phyloP scores from a whole-genome alignment of 805 yeast species.

The Wickerhamiella bombiphila region DNA sequence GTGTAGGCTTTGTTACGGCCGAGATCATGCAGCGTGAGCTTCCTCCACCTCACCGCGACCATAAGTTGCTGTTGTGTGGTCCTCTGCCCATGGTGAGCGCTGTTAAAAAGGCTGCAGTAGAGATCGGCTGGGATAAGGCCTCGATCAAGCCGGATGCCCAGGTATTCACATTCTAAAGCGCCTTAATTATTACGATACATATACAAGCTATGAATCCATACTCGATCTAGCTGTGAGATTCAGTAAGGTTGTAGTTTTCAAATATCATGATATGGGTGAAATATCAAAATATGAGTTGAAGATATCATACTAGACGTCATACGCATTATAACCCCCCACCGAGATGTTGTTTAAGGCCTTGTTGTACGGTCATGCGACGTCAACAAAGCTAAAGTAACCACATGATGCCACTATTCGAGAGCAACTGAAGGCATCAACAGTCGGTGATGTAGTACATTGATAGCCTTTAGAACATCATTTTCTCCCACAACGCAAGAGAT shows the following conservation, averaged over 20 bases:
- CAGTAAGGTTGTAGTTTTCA: too few relatives aligned
- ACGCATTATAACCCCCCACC: too few relatives aligned
- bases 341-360: too few relatives aligned
- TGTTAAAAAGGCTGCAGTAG: conserved; percentile 62
- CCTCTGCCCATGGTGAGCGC: conserved; percentile 88
- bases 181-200: not conserved
- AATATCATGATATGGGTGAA: too few relatives aligned
- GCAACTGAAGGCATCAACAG: conserved; percentile 30
- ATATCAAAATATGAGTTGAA: too few relatives aligned
- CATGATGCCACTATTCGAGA: too few relatives aligned
- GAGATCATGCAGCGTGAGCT: conserved; percentile 50
- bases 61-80: conserved; percentile 75
- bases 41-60: conserved; percentile 45
- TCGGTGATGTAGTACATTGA: conserved; percentile 69
- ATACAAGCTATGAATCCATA: too few relatives aligned
- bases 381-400: too few relatives aligned
- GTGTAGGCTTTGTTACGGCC: conserved; percentile 64
- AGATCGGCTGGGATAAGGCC: conserved; percentile 69
- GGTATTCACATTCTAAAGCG: conserved; percentile 59
- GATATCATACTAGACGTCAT: too few relatives aligned
- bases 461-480: conserved; percentile 67
- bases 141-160: conserved; percentile 85
- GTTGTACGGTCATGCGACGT: too few relatives aligned
- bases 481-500: conserved; percentile 89
- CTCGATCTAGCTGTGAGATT: too few relatives aligned